phyloP scores from a whole-genome alignment of 768 basidiomycete genomes.

The Paxillus rubicundulus region DNA sequence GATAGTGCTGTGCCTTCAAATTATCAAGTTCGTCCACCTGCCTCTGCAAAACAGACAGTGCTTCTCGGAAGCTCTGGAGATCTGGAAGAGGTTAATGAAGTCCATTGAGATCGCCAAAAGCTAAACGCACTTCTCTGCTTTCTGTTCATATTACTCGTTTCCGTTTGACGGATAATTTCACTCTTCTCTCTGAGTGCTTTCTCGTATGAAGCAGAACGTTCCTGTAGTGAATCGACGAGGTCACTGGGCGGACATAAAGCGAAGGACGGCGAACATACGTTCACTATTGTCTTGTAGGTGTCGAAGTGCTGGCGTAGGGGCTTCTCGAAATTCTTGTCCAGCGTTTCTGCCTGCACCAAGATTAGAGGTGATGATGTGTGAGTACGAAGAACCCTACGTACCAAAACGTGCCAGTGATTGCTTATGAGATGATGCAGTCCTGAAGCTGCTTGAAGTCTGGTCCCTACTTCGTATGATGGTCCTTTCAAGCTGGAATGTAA shows the following conservation, averaged over 20 bases:
- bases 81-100: constrained; percentile 45
- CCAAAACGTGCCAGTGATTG: constrained; percentile 91
- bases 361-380: constrained; percentile 3
- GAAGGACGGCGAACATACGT: constrained; percentile 42
- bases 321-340: constrained; percentile 87
- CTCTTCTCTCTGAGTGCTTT: constrained; percentile 80
- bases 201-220: constrained; percentile 84
- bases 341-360: constrained; percentile 64
- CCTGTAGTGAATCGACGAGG: constrained; percentile 42
- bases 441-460: constrained; percentile 79
- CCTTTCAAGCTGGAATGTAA: constrained; percentile 60
- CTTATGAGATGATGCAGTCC: constrained; percentile 90
- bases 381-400: constrained; percentile 37
- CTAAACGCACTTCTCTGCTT: constrained; percentile 74
- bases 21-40: constrained; percentile 92
- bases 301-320: constrained; percentile 85
- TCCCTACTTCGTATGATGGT: constrained; percentile 75
- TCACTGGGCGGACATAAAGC: neutral
- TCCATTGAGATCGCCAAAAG: constrained; percentile 7
- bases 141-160: constrained; percentile 79
- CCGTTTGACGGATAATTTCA: constrained; percentile 78
- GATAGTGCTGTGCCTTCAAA: constrained; percentile 81
- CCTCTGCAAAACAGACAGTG: constrained; percentile 73
- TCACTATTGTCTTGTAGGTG: constrained; percentile 69
- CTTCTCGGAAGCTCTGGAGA: constrained; percentile 84